Conservation (phyloP, 1,284 basidiomycete species). For the Cutaneotrichosporon mucoides region DNA sequence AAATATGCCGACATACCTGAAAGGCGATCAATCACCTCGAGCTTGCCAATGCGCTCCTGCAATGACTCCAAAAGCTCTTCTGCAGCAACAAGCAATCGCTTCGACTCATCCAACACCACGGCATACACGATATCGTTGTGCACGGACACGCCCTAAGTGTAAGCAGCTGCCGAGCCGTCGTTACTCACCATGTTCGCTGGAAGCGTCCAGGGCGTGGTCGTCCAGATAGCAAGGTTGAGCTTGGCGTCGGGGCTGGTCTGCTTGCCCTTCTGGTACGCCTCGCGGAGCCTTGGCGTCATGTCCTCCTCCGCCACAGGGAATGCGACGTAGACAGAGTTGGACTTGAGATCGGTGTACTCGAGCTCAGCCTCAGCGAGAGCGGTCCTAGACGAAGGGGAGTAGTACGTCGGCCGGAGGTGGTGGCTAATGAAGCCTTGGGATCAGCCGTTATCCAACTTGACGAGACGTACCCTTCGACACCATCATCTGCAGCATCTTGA, state of each 20-base stretch:
- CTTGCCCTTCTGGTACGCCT: conserved; percentile 19
- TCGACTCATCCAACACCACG: conserved; percentile 53
- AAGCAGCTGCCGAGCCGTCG: background rate
- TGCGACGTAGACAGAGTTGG: conserved; percentile 79
- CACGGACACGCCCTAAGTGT: conserved; percentile 67
- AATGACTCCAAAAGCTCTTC: conserved; percentile 62
- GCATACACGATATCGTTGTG: conserved; percentile 69
- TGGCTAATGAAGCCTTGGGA: conserved; percentile 61
- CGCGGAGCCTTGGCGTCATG: conserved; percentile 33
- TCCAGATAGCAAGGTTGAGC: conserved; percentile 83
- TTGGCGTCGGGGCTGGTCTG: conserved; percentile 6
- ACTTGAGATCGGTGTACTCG: conserved; percentile 82
- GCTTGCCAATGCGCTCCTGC: conserved; percentile 55
- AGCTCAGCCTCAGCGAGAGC: conserved; percentile 95
- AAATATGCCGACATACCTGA: conserved; percentile 49
- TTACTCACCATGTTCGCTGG: conserved; percentile 80
- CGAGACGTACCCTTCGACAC: conserved; percentile 64
- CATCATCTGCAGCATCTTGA: conserved; percentile 83
- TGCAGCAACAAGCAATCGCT: conserved; percentile 61
- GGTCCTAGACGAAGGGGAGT: conserved; percentile 90
- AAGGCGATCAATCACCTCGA: conserved; percentile 55
- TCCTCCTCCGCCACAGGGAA: conserved; percentile 57
- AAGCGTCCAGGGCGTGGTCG: conserved; percentile 96
- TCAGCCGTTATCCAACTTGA: background rate
- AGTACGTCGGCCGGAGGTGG: conserved; percentile 86